Conservation (phyloP, 148 eudicot genomes). For the Pharnaceum exiguum region DNA sequence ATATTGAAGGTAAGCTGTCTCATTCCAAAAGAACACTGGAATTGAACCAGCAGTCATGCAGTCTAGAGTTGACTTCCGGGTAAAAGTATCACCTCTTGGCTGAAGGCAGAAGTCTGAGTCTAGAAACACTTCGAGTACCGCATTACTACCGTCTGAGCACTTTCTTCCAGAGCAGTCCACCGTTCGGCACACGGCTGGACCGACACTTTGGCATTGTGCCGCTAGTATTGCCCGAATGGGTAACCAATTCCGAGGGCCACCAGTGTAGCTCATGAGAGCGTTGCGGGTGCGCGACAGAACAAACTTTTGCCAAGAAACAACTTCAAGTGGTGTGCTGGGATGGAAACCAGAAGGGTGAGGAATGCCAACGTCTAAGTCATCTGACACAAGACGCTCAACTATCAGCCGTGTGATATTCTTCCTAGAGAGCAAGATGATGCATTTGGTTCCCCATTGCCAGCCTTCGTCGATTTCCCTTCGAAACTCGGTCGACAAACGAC, state of each 20-base stretch:
- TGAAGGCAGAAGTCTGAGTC: constrained; percentile 78
- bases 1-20: constrained; percentile 79
- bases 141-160: constrained; percentile 58
- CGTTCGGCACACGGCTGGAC: constrained; percentile 46
- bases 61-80: constrained; percentile 78
- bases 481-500: constrained; percentile 64
- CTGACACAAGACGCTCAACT: constrained; percentile 56
- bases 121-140: constrained; percentile 58
- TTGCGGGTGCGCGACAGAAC: constrained; percentile 35
- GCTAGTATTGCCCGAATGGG: constrained; percentile 55
- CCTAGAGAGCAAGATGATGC: constrained; percentile 46
- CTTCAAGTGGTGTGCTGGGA: constrained; percentile 31
- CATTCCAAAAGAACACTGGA: constrained; percentile 86
- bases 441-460: constrained; percentile 51
- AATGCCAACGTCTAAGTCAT: constrained; percentile 58
- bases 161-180: constrained; percentile 59
- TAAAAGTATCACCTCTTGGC: constrained; percentile 89
- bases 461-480: constrained; percentile 41
- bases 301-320: constrained; percentile 45
- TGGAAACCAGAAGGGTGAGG: constrained; percentile 83
- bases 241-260: constrained; percentile 77
- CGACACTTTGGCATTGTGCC: constrained; percentile 40
- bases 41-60: constrained; percentile 95
- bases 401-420: constrained; percentile 48
- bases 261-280: constrained; percentile 63